A percentile compares a stretch with the other conserved stretches of the same genome.
These are phyloP conservation scores for Sordariomycetes sp. DNA, from an alignment of 2,329 filamentous ascomycete species.

Conservation along the genomic window DNA sequence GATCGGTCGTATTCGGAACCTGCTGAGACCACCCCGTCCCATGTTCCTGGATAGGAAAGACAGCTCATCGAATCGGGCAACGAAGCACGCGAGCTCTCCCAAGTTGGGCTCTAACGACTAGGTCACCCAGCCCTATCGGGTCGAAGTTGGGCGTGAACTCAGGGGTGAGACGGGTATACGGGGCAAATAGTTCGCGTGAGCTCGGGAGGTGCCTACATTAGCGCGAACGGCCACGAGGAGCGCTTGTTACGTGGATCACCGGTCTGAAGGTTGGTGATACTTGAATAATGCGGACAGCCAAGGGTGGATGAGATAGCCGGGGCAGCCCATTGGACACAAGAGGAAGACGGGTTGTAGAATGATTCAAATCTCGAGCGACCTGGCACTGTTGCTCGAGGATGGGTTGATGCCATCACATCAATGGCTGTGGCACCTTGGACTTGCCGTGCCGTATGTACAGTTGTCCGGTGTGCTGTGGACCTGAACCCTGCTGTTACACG, in stretches of 20 bases:
- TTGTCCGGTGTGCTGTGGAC: not conserved
- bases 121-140: not conserved
- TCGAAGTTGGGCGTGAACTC: not conserved
- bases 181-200: not conserved
- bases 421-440: not conserved
- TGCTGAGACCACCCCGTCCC: not conserved
- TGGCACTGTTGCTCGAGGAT: not conserved
- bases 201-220: conserved; percentile 2
- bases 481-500: not conserved
- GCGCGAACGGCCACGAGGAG: not conserved
- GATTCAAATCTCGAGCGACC: not conserved
- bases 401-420: not conserved
- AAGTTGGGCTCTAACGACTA: not conserved
- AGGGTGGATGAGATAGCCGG: no score
- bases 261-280: no score
- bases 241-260: not conserved
- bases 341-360: not conserved
- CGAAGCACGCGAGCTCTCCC: not conserved
- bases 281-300: no score
- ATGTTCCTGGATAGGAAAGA: not conserved
- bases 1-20: not conserved
- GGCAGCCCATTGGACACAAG: not conserved
- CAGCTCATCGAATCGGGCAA: not conserved
- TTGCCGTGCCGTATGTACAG: not conserved
- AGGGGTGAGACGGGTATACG: not conserved